These are phyloP conservation scores for Rhizophlyctis rosea DNA, from an alignment of 192 early-diverging fungal species.

Conservation along the genomic window DNA sequence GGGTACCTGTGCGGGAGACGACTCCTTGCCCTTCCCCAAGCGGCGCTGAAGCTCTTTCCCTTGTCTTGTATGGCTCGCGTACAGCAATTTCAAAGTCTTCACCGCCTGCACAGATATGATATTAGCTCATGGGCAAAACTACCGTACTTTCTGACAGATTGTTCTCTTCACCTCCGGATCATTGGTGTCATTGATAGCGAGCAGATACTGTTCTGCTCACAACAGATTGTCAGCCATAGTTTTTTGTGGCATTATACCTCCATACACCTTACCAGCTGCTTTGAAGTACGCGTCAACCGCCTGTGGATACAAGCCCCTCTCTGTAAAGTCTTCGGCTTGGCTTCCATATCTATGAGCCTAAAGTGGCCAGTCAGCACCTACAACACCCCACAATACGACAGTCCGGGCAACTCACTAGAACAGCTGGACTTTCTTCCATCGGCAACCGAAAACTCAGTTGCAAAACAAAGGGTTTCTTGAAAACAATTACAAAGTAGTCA, in stretches of 20 bases:
- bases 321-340: slow-evolving; percentile 60
- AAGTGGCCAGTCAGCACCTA: too few relatives aligned
- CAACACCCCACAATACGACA: too few relatives aligned
- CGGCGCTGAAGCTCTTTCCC: slow-evolving; percentile 63
- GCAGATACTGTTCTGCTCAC: slow-evolving; percentile 59
- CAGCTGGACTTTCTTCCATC: too few relatives aligned
- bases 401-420: too few relatives aligned
- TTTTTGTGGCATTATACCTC: not conserved
- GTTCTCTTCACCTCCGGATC: slow-evolving; percentile 51
- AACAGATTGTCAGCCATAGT: too few relatives aligned
- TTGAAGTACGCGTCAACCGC: slow-evolving; percentile 63
- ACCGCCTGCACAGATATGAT: slow-evolving; percentile 43
- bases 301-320: slow-evolving; percentile 51
- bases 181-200: slow-evolving; percentile 51
- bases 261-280: slow-evolving; percentile 58
- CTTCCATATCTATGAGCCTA: too few relatives aligned
- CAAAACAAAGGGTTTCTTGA: too few relatives aligned
- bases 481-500: too few relatives aligned
- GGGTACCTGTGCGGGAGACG: slow-evolving; percentile 11
- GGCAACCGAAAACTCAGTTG: too few relatives aligned
- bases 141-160: not conserved
- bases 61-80: slow-evolving; percentile 62
- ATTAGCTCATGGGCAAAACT: too few relatives aligned
- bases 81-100: slow-evolving; percentile 64
- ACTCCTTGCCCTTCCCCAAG: slow-evolving; percentile 30